Percentiles rank a stretch among this genome's conserved stretches.
These are phyloP conservation scores for Solanum sejunctum DNA, from an alignment of 257 asterid species.

Conservation along the genomic window DNA sequence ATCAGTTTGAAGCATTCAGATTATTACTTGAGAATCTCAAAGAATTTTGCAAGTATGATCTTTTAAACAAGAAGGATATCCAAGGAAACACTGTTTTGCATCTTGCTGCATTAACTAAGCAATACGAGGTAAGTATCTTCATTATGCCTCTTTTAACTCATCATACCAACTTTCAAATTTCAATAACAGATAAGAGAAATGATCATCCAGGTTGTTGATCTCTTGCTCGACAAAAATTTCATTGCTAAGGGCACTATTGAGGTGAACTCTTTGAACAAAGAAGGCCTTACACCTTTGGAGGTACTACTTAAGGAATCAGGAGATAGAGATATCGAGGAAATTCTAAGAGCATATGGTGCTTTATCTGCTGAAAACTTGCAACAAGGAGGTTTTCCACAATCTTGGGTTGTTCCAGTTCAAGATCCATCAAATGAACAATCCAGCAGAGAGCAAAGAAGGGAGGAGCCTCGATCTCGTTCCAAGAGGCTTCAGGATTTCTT, in stretches of 20 bases:
- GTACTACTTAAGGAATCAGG: slow-evolving; percentile 5
- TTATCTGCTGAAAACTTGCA: not conserved
- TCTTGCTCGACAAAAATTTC: slow-evolving; percentile 17
- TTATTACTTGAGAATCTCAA: slow-evolving; percentile 9
- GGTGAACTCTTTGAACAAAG: slow-evolving; percentile 29
- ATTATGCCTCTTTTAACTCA: not conserved
- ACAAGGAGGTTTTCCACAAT: not conserved
- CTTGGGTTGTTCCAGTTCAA: not conserved
- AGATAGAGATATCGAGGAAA: slow-evolving; percentile 12
- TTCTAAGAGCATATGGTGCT: slow-evolving; percentile 6
- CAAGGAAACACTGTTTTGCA: slow-evolving; percentile 15
- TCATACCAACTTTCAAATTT: not conserved
- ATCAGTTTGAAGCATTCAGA: slow-evolving; percentile 9
- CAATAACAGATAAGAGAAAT: not conserved
- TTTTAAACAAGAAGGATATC: slow-evolving; percentile 14
- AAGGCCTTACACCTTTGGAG: slow-evolving; percentile 36
- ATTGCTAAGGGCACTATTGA: slow-evolving; percentile 12
- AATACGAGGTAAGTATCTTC: slow-evolving; percentile 24
- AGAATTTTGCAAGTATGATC: not conserved
- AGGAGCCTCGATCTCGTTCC: not conserved
- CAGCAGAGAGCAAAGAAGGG: not conserved
- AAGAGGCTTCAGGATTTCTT: slow-evolving; percentile 11
- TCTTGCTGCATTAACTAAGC: slow-evolving; percentile 22
- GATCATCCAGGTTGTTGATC: slow-evolving; percentile 21
- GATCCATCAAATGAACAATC: not conserved